These are phyloP conservation scores for Aspergillus baeticus DNA, from an alignment of 495 filamentous ascomycete species.

Conservation along the genomic window DNA sequence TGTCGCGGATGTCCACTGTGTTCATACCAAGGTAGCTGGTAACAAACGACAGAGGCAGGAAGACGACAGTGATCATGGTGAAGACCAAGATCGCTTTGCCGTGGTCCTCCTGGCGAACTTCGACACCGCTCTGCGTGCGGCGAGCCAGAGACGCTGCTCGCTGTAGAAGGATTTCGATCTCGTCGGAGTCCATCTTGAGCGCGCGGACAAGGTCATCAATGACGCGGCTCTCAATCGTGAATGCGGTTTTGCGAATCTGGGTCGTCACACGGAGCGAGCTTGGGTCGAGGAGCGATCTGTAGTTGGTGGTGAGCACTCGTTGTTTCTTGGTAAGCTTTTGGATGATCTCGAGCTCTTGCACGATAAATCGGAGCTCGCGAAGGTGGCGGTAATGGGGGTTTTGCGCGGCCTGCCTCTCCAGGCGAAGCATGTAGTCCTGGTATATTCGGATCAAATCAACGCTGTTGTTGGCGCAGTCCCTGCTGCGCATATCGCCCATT, in stretches of 20 bases:
- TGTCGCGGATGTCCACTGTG: slow-evolving; percentile 49
- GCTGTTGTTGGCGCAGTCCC: not conserved
- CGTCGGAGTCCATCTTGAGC: not conserved
- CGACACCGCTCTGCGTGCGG: not conserved
- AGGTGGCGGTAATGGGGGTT: not conserved
- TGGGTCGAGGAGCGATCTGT: not conserved
- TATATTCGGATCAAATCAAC: not conserved
- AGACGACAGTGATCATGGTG: slow-evolving; percentile 46
- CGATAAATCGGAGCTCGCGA: not conserved
- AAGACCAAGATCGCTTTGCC: slow-evolving; percentile 36
- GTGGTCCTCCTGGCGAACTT: slow-evolving; percentile 21
- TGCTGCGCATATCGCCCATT: not conserved
- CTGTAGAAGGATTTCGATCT: not conserved
- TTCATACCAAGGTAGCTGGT: slow-evolving; percentile 47
- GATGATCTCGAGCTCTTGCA: slow-evolving; percentile 1
- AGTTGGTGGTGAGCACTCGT: not conserved
- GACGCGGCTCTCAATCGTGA: not conserved
- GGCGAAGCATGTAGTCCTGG: not conserved
- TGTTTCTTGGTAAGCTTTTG: not conserved
- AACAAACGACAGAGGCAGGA: slow-evolving; percentile 39
- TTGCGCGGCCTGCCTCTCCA: not conserved
- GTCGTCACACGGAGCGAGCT: not conserved
- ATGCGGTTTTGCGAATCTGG: not conserved
- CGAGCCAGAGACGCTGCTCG: not conserved
- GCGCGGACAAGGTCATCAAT: not conserved